These are phyloP conservation scores for Colletotrichum sp. DNA, from an alignment of 2,329 filamentous ascomycete genomes.

Conservation along the genomic window DNA sequence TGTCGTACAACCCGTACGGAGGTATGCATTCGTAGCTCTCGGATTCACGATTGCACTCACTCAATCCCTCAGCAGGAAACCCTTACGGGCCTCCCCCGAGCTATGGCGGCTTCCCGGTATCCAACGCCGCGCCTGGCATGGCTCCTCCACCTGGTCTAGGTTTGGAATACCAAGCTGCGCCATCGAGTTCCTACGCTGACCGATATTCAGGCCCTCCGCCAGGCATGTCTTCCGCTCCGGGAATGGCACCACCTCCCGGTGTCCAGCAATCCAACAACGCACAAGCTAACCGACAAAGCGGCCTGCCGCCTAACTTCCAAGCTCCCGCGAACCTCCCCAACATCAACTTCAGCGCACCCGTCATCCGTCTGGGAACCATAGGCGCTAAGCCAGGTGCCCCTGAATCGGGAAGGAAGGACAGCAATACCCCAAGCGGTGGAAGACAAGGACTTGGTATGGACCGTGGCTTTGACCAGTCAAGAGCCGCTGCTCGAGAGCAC, in stretches of 20 bases:
- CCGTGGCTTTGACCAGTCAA: conserved; percentile 69
- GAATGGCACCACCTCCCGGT: conserved; percentile 78
- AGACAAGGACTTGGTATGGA: conserved; percentile 63
- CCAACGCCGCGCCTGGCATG: conserved; percentile 67
- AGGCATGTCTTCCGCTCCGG: conserved; percentile 81
- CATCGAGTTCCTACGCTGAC: conserved; percentile 10
- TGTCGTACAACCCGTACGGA: conserved; percentile 69
- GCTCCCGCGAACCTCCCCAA: conserved; percentile 91
- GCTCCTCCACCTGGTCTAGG: conserved; percentile 83
- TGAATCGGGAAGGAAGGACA: conserved; percentile 49
- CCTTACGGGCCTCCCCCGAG: conserved; percentile 78
- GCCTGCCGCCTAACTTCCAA: conserved; percentile 84
- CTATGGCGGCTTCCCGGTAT: conserved; percentile 73
- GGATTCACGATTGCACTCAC: conserved; percentile 20
- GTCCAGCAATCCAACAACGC: conserved; percentile 76
- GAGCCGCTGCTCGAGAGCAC: conserved; percentile 70
- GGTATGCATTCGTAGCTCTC: conserved; percentile 37
- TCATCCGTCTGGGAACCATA: conserved; percentile 89
- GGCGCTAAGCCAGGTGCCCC: conserved; percentile 63
- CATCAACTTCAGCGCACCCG: conserved; percentile 97
- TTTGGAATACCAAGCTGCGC: conserved; percentile 44
- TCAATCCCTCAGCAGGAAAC: conserved; percentile 34
- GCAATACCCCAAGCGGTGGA: conserved; percentile 37
- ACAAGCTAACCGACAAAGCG: conserved; percentile 80
- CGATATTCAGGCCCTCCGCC: conserved; percentile 69